These are phyloP conservation scores for Colletotrichum gloeosporioides DNA, from an alignment of 2,329 filamentous ascomycete genomes.

Conservation along the genomic window DNA sequence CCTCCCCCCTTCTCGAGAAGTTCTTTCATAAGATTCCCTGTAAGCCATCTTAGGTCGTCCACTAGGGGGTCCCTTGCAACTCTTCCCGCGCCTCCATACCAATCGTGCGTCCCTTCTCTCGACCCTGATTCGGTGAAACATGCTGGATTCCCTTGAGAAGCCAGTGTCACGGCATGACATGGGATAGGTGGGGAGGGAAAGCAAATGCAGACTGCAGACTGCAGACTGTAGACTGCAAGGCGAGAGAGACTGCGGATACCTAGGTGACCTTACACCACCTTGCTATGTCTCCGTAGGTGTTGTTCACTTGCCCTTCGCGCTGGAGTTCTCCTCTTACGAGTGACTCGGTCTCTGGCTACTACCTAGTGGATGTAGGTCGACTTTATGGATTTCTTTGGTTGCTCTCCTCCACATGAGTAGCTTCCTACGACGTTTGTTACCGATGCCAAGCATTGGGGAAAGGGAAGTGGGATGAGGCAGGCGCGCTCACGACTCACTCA, in stretches of 20 bases:
- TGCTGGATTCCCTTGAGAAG: not conserved
- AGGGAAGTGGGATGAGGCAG: not conserved
- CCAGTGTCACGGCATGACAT: not conserved
- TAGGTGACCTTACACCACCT: not conserved
- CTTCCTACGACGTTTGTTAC: not conserved
- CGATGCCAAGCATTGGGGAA: not conserved
- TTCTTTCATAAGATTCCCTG: not conserved
- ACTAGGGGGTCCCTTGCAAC: not conserved
- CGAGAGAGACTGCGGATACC: not conserved
- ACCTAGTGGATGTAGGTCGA: not conserved
- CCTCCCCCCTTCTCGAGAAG: not conserved
- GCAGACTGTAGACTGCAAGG: not conserved
- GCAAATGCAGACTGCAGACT: not conserved
- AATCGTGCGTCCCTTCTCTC: constrained; percentile 5
- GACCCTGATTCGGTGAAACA: constrained; percentile 14
- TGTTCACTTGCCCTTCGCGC: not conserved
- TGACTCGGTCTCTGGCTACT: not conserved
- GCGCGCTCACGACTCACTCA: not conserved
- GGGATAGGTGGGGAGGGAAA: not conserved
- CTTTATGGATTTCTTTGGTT: not conserved
- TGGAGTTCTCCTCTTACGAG: not conserved
- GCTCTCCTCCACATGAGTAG: not conserved
- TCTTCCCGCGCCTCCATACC: constrained; percentile 13
- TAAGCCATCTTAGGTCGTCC: not conserved
- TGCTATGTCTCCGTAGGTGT: not conserved